Evolutionary conservation across 768 basidiomycete genomes (phyloP).

Genomic region (Amanita rimosa): DNA sequence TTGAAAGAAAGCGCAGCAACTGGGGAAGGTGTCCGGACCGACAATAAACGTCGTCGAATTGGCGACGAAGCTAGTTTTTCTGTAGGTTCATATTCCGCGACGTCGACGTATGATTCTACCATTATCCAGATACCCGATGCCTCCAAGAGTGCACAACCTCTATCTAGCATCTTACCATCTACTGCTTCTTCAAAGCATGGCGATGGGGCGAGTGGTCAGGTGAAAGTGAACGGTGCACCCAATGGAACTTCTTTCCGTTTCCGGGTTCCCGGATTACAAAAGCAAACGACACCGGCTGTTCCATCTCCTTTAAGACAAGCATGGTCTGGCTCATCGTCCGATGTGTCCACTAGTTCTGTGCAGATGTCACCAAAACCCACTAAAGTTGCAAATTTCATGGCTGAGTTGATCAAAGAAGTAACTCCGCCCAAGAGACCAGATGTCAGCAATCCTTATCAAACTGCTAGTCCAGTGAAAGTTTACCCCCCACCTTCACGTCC

Average conservation of each 20-base stretch:
- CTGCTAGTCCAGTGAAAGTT: conserved; percentile 47
- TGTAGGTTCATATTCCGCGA: conserved; percentile 17
- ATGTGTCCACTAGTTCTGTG: conserved; percentile 21
- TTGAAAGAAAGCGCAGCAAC: conserved; percentile 23
- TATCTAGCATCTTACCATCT: conserved; percentile 11
- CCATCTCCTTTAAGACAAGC: conserved; percentile 72
- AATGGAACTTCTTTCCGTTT: conserved; percentile 16
- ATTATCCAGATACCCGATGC: conserved; percentile 6
- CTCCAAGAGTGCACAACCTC: conserved; percentile 11
- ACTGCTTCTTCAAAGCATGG: conserved; percentile 14
- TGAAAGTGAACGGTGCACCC: conserved; percentile 1
- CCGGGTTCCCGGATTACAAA: conserved; percentile 29
- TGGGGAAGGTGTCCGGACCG: conserved; percentile 27
- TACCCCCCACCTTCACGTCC: conserved; percentile 30
- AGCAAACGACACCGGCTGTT: conserved; percentile 49
- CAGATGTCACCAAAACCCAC: conserved; percentile 36
- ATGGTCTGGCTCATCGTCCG: conserved; percentile 41
- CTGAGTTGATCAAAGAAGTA: conserved; percentile 59
- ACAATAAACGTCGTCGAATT: conserved; percentile 54
- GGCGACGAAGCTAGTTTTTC: conserved; percentile 29
- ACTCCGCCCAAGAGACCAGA: conserved; percentile 56
- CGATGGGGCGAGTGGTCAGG: not conserved
- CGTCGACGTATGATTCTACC: conserved; percentile 6
- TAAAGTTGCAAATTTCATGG: conserved; percentile 58
- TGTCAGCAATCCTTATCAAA: conserved; percentile 71